Evolutionary conservation across 2,329 filamentous ascomycete genomes (phyloP), one percentile per base, ranked within the genome.

Genomic region (Aspergillus sp.): DNA sequence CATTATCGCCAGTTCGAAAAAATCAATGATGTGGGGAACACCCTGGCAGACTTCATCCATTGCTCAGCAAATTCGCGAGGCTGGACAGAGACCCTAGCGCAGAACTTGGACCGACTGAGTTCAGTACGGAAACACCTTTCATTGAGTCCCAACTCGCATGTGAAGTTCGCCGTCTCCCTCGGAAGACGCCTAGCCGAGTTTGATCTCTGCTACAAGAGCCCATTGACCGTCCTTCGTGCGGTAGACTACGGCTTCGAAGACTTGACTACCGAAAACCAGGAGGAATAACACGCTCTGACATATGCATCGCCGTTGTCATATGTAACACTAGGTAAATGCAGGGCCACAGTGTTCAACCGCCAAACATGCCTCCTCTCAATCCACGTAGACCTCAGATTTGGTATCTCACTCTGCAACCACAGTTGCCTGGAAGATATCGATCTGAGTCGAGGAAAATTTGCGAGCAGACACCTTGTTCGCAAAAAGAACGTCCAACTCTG

Each of bases 401-500:
- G 19, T 6, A 10, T 22, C 19, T 22, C 19, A 6, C 19, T 10
- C 19, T 6, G 19, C 5, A 22, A 22, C 19, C 6, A 22, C 19
- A 22, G 10, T 6, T 22, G 5, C 12, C 24, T 10, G 12, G 24
- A 26, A 26, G 7, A 26, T 34, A 29, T 48, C 45, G 11, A 49
- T 40, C 2, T 25, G 22, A 5, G 44, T 46, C 2, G 35, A 42
- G 5, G 44, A 31, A 26, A 53, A 64, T 20, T 61, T 55, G 25
- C 56, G 46, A 2, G 61, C 57, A 4, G 50, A 36, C 3, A 63
- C 46, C 14, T 48, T 55, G 4, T 47, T 48, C 31, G 58, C 52
- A 36, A 68, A 67, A 26, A 67, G 37, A 4, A 64, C 43, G 35
- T 66, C 62, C 8, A 66, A 37, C 39, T 65, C 62, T 2, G 51